Percentiles rank a stretch among this genome's conserved stretches.
Conservation (phyloP, 2,329 filamentous ascomycete species). For the Basipetospora chlamydospora region DNA sequence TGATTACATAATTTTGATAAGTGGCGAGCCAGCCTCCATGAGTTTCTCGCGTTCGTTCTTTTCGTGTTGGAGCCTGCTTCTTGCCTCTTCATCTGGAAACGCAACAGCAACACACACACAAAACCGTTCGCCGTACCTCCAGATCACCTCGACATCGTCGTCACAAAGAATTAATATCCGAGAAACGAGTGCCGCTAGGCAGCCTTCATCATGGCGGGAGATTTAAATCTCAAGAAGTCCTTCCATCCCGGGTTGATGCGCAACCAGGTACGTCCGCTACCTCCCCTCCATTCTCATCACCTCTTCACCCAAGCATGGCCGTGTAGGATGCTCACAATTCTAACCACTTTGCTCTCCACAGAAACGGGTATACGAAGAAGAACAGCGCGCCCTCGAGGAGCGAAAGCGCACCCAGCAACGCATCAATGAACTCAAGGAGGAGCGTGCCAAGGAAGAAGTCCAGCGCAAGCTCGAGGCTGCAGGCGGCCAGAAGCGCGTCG, state of each 20-base stretch:
- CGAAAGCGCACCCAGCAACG: conserved; percentile 87
- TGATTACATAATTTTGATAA: too few species aligned
- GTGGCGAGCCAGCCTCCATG: too few species aligned
- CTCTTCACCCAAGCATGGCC: too few species aligned
- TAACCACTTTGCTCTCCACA: neutral
- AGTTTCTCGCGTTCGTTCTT: too few species aligned
- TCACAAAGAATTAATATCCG: too few species aligned
- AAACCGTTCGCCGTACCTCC: too few species aligned
- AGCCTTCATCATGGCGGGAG: conserved; percentile 63
- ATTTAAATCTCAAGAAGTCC: conserved; percentile 89
- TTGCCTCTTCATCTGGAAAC: too few species aligned
- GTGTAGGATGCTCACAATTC: too few species aligned
- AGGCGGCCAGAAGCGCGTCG: conserved; percentile 64
- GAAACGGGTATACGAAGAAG: conserved; percentile 68
- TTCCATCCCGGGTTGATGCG: conserved; percentile 85
- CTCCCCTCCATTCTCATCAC: neutral
- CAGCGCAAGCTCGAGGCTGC: conserved; percentile 79
- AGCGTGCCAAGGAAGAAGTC: conserved; percentile 82
- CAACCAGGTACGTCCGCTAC: conserved; percentile 46
- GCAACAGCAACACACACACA: too few species aligned
- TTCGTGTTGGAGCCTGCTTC: too few species aligned
- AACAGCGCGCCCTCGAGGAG: conserved; percentile 85
- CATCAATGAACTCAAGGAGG: conserved; percentile 84
- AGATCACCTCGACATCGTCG: too few species aligned
- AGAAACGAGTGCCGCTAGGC: too few species aligned